Conservation (phyloP, 345 rosid species). For the Erysimum cheiranthoides region DNA sequence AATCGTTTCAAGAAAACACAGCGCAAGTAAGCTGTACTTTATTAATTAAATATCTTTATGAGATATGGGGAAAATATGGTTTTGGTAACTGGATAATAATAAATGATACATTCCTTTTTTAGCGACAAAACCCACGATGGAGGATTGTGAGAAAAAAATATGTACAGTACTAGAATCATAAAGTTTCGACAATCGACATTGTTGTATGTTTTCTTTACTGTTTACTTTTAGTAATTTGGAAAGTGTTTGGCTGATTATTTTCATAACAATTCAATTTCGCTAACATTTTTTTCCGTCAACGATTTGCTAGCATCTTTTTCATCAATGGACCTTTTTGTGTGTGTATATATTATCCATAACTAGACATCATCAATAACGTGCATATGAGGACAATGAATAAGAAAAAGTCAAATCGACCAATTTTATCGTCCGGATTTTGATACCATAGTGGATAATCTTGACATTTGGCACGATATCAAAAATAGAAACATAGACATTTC, state of each 20-base stretch:
- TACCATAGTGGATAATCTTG: conserved; percentile 3
- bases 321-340: not conserved
- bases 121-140: not conserved
- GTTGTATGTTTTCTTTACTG: not conserved
- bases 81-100: not conserved
- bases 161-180: not conserved
- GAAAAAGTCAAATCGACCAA: not conserved
- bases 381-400: conserved; percentile 17
- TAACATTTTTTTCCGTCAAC: not conserved
- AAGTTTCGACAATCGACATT: not conserved
- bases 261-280: not conserved
- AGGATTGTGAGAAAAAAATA: not conserved
- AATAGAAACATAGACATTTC: not conserved
- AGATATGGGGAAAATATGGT: not conserved
- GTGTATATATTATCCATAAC: not conserved
- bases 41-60: not conserved
- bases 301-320: conserved; percentile 12
- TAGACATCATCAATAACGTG: conserved; percentile 20
- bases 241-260: not conserved
- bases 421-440: conserved; percentile 14
- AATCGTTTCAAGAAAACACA: conserved; percentile 4
- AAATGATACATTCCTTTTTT: not conserved
- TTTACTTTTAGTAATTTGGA: not conserved
- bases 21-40: conserved; percentile 3
- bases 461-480: not conserved